Percentiles rank a stretch among this genome's conserved stretches.
Conservation (phyloP, 1,284 basidiomycete genomes). For the Pterulicium gracile region DNA sequence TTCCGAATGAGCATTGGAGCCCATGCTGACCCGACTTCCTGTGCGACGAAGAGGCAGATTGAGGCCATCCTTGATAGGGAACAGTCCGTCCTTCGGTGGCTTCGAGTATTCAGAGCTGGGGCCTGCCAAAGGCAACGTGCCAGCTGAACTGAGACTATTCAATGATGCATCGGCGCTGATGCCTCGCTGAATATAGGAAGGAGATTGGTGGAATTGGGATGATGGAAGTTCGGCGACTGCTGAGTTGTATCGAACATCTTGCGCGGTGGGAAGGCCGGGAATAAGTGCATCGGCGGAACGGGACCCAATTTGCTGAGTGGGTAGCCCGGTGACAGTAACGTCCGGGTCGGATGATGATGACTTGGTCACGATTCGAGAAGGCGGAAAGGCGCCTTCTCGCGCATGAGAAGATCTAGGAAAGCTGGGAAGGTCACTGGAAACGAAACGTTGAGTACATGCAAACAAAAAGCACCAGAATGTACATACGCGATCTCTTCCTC, state of each 20-base stretch:
- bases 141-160: too few relatives aligned
- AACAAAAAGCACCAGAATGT: background rate
- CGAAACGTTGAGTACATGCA: background rate
- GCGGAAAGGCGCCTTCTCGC: slow-evolving; percentile 59
- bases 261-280: slow-evolving; percentile 7
- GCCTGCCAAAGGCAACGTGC: too few relatives aligned
- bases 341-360: slow-evolving; percentile 16
- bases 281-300: too few relatives aligned
- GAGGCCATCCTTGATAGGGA: background rate
- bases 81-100: too few relatives aligned
- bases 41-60: background rate
- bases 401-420: slow-evolving; percentile 30
- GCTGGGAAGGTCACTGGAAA: slow-evolving; percentile 6
- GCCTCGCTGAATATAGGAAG: too few relatives aligned
- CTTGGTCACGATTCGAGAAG: slow-evolving; percentile 30
- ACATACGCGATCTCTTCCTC: background rate
- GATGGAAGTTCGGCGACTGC: slow-evolving; percentile 22
- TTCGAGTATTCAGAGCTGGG: too few relatives aligned
- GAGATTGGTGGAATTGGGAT: background rate
- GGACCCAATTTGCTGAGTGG: too few relatives aligned
- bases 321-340: slow-evolving; percentile 4
- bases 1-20: background rate
- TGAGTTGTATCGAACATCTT: slow-evolving; percentile 7
- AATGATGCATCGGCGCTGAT: too few relatives aligned
- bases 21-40: background rate